Percentiles rank a stretch among this genome's conserved stretches.
These are phyloP conservation scores for Naegleria fowleri DNA, from an alignment of 208 protist species.

Conservation along the genomic window DNA sequence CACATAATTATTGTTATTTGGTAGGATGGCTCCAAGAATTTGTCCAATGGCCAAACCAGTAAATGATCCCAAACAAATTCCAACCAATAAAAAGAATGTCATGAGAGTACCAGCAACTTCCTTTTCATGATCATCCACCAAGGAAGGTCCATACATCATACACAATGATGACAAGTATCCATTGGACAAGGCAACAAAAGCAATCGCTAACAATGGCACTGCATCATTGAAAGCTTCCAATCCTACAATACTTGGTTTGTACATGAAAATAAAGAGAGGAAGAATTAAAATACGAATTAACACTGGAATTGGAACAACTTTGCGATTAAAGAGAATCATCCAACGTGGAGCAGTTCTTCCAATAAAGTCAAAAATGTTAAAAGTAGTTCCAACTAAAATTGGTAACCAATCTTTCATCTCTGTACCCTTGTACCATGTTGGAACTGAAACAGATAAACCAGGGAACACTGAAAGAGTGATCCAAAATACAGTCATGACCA, in stretches of 20 bases:
- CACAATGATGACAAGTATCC: slow-evolving; percentile 61
- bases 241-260: neutral
- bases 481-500: neutral
- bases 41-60: neutral
- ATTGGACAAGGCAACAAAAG: slow-evolving; percentile 53
- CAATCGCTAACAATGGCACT: neutral
- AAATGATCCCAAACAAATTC: slow-evolving; percentile 27
- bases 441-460: neutral
- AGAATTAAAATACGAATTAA: neutral
- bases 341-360: slow-evolving; percentile 10
- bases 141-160: slow-evolving; percentile 69
- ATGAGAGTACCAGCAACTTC: slow-evolving; percentile 38
- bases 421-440: neutral
- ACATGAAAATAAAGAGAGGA: neutral
- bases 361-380: slow-evolving; percentile 20
- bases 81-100: slow-evolving; percentile 37
- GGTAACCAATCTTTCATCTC: neutral
- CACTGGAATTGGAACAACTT: neutral
- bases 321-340: neutral
- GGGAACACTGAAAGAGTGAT: neutral
- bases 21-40: neutral
- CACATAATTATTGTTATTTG: neutral
- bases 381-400: neutral
- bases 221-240: neutral
- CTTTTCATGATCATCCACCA: slow-evolving; percentile 30